Conservation (phyloP, 208 protist species). For the Willaertia magna region DNA sequence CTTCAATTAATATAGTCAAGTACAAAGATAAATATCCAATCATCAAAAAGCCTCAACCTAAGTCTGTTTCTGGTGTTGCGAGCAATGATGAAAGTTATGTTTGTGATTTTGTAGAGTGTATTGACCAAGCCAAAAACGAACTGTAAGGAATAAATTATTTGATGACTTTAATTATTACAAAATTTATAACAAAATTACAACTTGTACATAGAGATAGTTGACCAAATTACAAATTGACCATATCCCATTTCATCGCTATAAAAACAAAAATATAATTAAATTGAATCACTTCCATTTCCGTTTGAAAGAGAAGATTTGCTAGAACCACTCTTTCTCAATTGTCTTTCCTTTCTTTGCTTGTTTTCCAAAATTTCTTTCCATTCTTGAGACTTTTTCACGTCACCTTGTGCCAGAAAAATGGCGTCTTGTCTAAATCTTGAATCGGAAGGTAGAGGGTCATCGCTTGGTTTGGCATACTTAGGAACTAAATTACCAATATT, state of each 20-base stretch:
- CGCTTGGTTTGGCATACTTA: not conserved
- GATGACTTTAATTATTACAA: no score
- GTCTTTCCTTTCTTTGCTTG: conserved; percentile 8
- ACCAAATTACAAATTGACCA: no score
- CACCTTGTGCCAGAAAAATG: not conserved
- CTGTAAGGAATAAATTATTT: no score
- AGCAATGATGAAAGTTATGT: no score
- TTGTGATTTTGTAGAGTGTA: no score
- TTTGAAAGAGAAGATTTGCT: not conserved
- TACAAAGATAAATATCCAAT: not conserved
- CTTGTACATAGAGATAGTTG: no score
- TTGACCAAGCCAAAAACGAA: no score
- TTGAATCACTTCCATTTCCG: no score
- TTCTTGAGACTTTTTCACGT: not conserved
- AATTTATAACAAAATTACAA: no score
- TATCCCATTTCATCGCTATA: no score
- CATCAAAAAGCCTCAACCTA: not conserved
- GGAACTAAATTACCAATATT: not conserved
- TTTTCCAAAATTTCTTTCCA: not conserved
- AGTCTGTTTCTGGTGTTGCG: no score
- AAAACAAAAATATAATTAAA: no score
- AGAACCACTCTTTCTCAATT: not conserved
- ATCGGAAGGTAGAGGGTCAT: not conserved
- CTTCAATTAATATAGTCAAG: not conserved
- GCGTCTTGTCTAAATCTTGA: not conserved